These are phyloP conservation scores for Ceratocystis cacaofunesta DNA, from an alignment of 2,329 filamentous ascomycete species.

Conservation along the genomic window DNA sequence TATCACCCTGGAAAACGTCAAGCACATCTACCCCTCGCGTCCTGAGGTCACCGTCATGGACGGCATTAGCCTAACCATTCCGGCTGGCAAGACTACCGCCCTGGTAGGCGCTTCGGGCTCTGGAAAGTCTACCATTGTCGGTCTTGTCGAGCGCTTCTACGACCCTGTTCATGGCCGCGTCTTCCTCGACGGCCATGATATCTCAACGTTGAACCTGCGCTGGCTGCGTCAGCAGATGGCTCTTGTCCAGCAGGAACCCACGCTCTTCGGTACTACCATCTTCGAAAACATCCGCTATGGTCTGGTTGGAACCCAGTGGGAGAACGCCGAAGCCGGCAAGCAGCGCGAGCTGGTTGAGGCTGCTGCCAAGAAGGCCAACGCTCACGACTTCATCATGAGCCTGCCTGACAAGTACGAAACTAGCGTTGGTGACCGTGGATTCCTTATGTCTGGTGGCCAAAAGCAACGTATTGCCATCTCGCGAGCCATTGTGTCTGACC, in stretches of 20 bases:
- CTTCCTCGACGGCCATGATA: slow-evolving; percentile 67
- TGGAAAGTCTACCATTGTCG: slow-evolving; percentile 89
- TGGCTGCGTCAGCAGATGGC: slow-evolving; percentile 90
- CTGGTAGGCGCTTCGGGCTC: slow-evolving; percentile 88
- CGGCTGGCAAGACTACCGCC: slow-evolving; percentile 82
- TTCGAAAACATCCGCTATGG: slow-evolving; percentile 83
- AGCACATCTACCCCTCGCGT: slow-evolving; percentile 87
- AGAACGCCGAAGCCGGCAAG: slow-evolving; percentile 51
- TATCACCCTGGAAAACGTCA: slow-evolving; percentile 68
- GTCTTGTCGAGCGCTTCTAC: slow-evolving; percentile 87
- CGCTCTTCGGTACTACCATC: slow-evolving; percentile 79
- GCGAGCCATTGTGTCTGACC: slow-evolving; percentile 75
- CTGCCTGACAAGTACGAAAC: slow-evolving; percentile 86
- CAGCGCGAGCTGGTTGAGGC: slow-evolving; percentile 57
- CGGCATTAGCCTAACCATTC: slow-evolving; percentile 62
- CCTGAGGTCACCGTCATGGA: slow-evolving; percentile 84
- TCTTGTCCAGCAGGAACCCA: slow-evolving; percentile 83
- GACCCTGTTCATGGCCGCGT: slow-evolving; percentile 69
- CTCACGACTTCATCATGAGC: slow-evolving; percentile 73
- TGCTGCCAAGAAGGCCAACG: slow-evolving; percentile 82
- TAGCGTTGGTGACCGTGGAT: slow-evolving; percentile 87
- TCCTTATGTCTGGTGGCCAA: slow-evolving; percentile 83
- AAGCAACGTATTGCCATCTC: slow-evolving; percentile 96
- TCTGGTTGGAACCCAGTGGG: slow-evolving; percentile 67
- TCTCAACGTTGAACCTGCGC: slow-evolving; percentile 65